Evolutionary conservation across 1,139 yeast species (phyloP).

Genomic region (Nematodospora anomalae): DNA sequence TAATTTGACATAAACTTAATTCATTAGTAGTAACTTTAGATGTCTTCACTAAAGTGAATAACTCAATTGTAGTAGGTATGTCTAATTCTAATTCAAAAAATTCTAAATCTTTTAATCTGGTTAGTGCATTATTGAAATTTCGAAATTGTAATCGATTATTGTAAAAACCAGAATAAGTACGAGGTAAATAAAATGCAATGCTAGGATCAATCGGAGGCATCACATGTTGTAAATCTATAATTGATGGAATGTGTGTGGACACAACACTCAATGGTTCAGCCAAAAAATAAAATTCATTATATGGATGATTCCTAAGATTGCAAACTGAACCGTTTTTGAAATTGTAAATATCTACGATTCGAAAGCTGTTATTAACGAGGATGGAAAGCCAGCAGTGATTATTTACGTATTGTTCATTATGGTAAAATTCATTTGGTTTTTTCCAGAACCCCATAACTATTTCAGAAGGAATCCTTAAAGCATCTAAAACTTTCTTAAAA

Average conservation of each 20-base stretch:
- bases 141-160: constrained; percentile 55
- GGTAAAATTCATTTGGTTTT: constrained; percentile 62
- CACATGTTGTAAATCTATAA: constrained; percentile 78
- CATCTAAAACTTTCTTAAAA: constrained; percentile 70
- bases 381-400: constrained; percentile 92
- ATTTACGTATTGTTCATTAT: constrained; percentile 53
- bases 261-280: constrained; percentile 72
- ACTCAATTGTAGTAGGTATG: constrained; percentile 68
- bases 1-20: constrained; percentile 70
- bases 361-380: constrained; percentile 70
- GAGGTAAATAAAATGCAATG: constrained; percentile 77
- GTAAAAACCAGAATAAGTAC: constrained; percentile 81
- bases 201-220: constrained; percentile 80
- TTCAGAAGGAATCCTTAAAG: constrained; percentile 71
- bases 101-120: constrained; percentile 72
- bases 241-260: constrained; percentile 83
- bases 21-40: constrained; percentile 52
- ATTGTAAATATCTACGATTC: constrained; percentile 61
- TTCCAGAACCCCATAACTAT: constrained; percentile 82
- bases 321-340: constrained; percentile 40
- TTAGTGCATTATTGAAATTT: constrained; percentile 75
- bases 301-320: constrained; percentile 29
- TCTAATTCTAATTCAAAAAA: constrained; percentile 74
- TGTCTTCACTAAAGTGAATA: constrained; percentile 55
- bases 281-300: constrained; percentile 68